phyloP scores from a whole-genome alignment of 306 rosid species.

The Quercus wislizeni region DNA sequence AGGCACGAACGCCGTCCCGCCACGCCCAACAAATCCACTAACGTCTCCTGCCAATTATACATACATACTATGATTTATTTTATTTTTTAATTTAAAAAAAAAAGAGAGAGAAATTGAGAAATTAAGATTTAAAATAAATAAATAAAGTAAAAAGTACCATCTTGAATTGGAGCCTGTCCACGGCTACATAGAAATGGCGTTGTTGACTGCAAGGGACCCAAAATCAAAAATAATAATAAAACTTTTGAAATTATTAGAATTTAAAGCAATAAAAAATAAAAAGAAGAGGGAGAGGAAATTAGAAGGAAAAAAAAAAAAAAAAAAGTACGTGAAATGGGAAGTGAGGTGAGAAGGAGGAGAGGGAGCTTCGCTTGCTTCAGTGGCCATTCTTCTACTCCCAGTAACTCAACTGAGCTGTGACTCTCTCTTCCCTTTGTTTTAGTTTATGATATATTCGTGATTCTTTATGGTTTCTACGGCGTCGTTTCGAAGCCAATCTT shows the following conservation, averaged over 20 bases:
- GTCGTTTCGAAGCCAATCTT: neutral
- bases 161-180: slow-evolving; percentile 79
- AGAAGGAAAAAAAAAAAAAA: neutral
- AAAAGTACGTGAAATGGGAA: slow-evolving; percentile 36
- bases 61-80: neutral
- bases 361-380: slow-evolving; percentile 40
- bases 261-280: neutral
- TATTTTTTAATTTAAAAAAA: too few species aligned
- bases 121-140: neutral
- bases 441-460: neutral
- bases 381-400: slow-evolving; percentile 28
- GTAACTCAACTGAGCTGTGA: neutral
- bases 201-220: slow-evolving; percentile 40
- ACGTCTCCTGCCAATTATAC: slow-evolving; percentile 51
- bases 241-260: neutral
- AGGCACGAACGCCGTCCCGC: slow-evolving; percentile 67
- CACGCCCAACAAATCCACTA: slow-evolving; percentile 66
- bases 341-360: slow-evolving; percentile 40
- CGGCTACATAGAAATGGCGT: slow-evolving; percentile 86
- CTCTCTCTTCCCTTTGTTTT: neutral
- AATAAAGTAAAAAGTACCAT: slow-evolving; percentile 31
- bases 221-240: neutral
- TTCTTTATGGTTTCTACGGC: neutral
- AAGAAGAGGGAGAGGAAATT: neutral
- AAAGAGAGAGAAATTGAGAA: neutral